Evolutionary conservation across 2,329 filamentous ascomycete genomes (phyloP), one percentile per base, ranked within the genome.

Genomic region (Penicillium frequentans): DNA sequence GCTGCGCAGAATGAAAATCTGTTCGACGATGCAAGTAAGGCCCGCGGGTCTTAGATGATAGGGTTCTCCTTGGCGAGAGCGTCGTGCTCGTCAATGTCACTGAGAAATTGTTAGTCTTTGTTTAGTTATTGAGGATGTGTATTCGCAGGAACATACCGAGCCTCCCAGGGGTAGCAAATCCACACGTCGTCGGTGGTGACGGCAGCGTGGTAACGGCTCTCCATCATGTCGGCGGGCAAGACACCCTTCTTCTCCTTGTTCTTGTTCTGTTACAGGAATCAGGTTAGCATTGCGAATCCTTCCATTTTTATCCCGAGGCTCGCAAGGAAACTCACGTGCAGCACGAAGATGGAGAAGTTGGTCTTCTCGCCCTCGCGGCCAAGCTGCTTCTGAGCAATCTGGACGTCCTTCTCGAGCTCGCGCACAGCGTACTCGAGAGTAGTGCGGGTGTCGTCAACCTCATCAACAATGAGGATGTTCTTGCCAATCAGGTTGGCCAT

Each of bases 81-180:
- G 77, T 98, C 93, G 74, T 97, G 93, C 82, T 93, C 90, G 27
- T 96, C 91, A 71, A 98, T 97, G 73, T 97, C 90, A 33, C 82
- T 85, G 19, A 55, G 21, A 5, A 48, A 49, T 65, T 50, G 70
- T 75, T 60, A 70, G 57, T 23, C 44, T 46, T 13, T 37, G 33
- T 42, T 43, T 8, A 42, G 19, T 52, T 8, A 0, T 39, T 4
- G 7, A 21, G 5, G 3, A 27, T 23, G 16, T 21, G 11, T 21
- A n/a, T 13, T 23, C 14, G 14, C 19, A 27, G 16, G 27, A 29
- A 79, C 82, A 55, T 79, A 86, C 82, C 79, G 89, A 44, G 95
- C 95, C 81, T 98, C 95, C 95, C 95, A 99, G 16, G 95, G 95
- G 79, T 99, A 99, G 83, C 91, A 96, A 74, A 98, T 98, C 95